These are phyloP conservation scores for Fusarium compactum DNA, from an alignment of 2,329 filamentous ascomycete genomes.

Conservation along the genomic window DNA sequence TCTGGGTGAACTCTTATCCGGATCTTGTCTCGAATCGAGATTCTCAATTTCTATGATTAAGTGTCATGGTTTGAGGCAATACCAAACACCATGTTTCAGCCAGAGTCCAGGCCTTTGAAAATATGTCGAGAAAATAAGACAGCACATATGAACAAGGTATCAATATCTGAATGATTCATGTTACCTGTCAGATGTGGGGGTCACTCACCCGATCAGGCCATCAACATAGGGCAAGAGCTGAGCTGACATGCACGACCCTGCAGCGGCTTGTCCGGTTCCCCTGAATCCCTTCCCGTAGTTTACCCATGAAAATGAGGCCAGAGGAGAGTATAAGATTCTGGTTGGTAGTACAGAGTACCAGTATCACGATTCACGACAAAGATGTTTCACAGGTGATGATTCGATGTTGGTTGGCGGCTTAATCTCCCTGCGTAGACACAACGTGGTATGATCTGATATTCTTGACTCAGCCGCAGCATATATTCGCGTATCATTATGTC, in stretches of 20 bases:
- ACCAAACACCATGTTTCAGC: not conserved
- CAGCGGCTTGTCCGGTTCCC: conserved; percentile 5
- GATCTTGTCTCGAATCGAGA: not conserved
- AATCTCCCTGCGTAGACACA: not conserved
- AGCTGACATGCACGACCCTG: conserved; percentile 13
- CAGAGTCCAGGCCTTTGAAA: not conserved
- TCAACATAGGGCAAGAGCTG: conserved; percentile 3
- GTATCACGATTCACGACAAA: not conserved
- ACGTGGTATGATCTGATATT: not conserved
- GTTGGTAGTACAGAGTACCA: not conserved
- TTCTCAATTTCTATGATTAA: not conserved
- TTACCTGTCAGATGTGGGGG: conserved; percentile 10
- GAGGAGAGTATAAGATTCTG: not conserved
- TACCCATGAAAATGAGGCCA: conserved; percentile 3
- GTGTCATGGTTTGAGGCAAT: not conserved
- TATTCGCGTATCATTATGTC: not conserved
- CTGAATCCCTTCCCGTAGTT: not conserved
- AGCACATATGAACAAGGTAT: not conserved
- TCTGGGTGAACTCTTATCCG: too few species aligned
- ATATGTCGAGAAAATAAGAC: not conserved
- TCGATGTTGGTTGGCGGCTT: not conserved
- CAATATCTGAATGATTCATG: conserved; percentile 8
- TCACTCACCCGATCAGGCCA: not conserved
- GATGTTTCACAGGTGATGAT: not conserved
- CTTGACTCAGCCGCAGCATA: not conserved